Base-by-base conservation (phyloP, 169 alveolate genomes). In the Eimeria necatrix region DNA sequence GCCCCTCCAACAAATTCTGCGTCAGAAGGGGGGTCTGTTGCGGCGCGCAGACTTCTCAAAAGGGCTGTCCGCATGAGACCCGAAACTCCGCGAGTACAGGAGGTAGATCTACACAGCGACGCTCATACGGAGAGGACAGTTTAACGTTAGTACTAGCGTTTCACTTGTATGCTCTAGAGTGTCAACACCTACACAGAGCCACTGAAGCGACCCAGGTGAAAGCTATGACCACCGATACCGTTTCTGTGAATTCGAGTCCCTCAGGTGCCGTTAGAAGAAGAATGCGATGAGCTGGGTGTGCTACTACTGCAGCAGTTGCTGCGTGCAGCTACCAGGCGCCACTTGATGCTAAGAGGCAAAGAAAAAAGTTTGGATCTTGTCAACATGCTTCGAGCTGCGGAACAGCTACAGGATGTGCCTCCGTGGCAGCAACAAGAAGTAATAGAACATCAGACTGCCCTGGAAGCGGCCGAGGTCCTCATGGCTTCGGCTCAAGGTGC, bases 281-380 rank as follows among this genome's bases (percentile, higher is more conserved):
- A 97, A 89, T 96, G 86, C 70, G 95, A 86, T 56, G 95, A 95
- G 51, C 89, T 95, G 86, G 99, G 99, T 22, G 98, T 97, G 20
- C 90, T 98, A 2, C 97, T 98, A 14, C 96, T 98, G 90, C 98
- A 98, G 96, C 96, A 99, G 88, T 95, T 98, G 85, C 93, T 98
- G 48, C 97, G 99, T 74, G 99, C 99, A 56, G 96, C 99, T 87
- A 98, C 99, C 80, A 97, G 97, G 90, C 98, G 98, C 95, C 97
- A 98, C 68, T 96, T 97, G 91, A 98, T 98, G 99, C 97, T 98
- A 94, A 99, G 97, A 95, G 99, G 99, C 83, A 98, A 98, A 90
- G 98, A 97, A 86, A 97, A 97, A 96, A 96, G 99, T 51, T 96
- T 98, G 41, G 99, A 98, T 76, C 96, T 98, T 80, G 97, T 98